Percentiles rank a stretch among this genome's conserved stretches.
Evolutionary conservation across 208 protist genomes (phyloP).

Genomic region (Tritrichomonas musculus): DNA sequence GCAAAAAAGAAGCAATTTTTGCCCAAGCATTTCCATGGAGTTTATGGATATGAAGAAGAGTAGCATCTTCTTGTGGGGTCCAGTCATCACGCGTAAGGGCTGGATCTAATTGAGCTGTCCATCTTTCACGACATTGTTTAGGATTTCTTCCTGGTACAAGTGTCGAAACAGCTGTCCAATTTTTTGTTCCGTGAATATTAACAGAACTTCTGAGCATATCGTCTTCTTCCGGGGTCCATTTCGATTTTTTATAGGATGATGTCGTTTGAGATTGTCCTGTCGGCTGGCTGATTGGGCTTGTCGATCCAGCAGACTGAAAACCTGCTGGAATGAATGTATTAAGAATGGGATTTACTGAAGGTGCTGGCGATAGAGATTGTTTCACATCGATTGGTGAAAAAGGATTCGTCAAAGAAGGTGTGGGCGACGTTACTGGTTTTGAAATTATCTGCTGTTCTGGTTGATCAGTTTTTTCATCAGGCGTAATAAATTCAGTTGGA

Average conservation of each 20-base stretch:
- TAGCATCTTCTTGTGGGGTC: background rate
- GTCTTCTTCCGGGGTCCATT: conserved; percentile 12
- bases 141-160: background rate
- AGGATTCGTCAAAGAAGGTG: too few relatives aligned
- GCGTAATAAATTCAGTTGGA: too few relatives aligned
- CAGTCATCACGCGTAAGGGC: background rate
- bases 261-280: too few relatives aligned
- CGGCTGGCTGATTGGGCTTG: too few relatives aligned
- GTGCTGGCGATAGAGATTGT: too few relatives aligned
- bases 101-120: conserved; percentile 5
- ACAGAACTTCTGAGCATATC: background rate
- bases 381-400: too few relatives aligned
- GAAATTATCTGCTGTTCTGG: too few relatives aligned
- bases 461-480: too few relatives aligned
- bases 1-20: background rate
- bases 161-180: background rate
- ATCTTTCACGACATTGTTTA: conserved; percentile 30
- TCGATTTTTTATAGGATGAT: background rate
- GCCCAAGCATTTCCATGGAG: background rate
- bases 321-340: too few relatives aligned
- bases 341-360: too few relatives aligned
- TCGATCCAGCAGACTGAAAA: too few relatives aligned
- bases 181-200: conserved; percentile 27
- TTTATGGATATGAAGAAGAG: background rate
- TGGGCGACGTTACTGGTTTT: too few relatives aligned